phyloP scores from a whole-genome alignment of 148 eudicot genomes.

The Persicaria maculosa region DNA sequence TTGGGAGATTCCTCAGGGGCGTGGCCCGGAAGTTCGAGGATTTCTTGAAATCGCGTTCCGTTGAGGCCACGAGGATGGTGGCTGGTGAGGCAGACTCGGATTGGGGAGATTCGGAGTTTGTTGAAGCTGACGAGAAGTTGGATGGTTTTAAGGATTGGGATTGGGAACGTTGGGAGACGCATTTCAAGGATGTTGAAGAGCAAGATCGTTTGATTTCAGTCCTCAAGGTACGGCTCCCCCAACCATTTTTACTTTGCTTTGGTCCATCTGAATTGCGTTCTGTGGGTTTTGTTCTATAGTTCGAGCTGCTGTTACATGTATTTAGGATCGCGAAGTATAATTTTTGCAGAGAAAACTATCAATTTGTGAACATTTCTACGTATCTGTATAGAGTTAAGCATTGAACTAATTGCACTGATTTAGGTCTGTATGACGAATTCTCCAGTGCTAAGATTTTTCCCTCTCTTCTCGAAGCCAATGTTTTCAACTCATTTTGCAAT shows the following conservation, averaged over 20 bases:
- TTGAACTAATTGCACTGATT: too few species aligned
- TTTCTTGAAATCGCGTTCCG: conserved; percentile 26
- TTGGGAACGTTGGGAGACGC: conserved; percentile 82
- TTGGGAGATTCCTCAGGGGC: conserved; percentile 30
- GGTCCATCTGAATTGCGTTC: background rate
- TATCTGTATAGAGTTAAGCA: too few species aligned
- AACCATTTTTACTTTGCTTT: background rate
- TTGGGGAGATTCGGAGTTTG: conserved; percentile 16
- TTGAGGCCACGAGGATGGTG: background rate
- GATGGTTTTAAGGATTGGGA: conserved; percentile 42
- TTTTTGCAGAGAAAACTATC: too few species aligned
- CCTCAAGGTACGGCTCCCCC: conserved; percentile 44
- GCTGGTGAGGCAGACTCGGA: conserved; percentile 12
- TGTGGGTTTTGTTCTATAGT: background rate
- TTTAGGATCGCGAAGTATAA: too few species aligned
- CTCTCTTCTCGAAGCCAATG: too few species aligned
- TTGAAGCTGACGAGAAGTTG: conserved; percentile 3
- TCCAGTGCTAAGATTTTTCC: too few species aligned
- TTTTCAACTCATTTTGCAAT: too few species aligned
- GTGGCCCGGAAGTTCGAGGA: conserved; percentile 44
- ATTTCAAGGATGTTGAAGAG: conserved; percentile 74
- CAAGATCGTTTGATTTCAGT: conserved; percentile 56
- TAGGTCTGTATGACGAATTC: too few species aligned
- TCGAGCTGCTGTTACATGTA: background rate
- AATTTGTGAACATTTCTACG: too few species aligned